Base-by-base conservation (phyloP, 1,139 yeast genomes). In the Kodamaea anthophila region DNA sequence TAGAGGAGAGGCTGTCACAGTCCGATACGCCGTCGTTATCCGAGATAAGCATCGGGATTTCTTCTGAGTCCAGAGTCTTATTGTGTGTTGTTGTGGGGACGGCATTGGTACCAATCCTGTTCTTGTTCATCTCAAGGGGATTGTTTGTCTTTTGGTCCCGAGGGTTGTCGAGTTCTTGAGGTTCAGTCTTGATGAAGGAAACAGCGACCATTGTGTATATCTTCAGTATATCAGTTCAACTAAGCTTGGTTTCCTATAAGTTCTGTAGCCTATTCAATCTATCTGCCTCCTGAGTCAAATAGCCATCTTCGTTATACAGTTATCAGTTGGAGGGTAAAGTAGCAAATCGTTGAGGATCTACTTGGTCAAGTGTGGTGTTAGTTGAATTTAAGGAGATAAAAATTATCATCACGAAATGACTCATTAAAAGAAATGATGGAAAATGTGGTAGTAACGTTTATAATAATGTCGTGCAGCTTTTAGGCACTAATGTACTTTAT, bases 1-100 rank as follows among this genome's bases (percentile, higher is more conserved):
- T 21, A 5, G 43, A 40, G 15, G 29, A 41, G 18, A 36, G 29
- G 10, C 45, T 44, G 21, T 55, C 61, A 23, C 44, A 46, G 20
- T 55, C 60, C 5, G 58, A 50, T n/a, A 34, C 38, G 11, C 45
- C 55, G 24, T 53, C 61, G 37, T 47, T 40, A 33, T 56, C 62
- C 13, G 60, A 51, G n/a, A 56, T 45, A 18, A 56, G 43, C 20
- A 47, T 43, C 7, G 62, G 62, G 28, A 55, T 42, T 31, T 55
- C 53, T 23, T 42, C 49, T 6, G 33, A 19, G n/a, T 30, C 27
- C 22, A 21, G 36, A 11, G 23, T 23, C 13, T 19, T 30, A 15
- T 22, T 18, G 9, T 16, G 21, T 8, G 9, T 16, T 16, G 21
- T 7, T 5, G 21, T 15, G 5, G 15, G 11, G 4, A 24, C 15